phyloP scores from a whole-genome alignment of 345 rosid species.

The Conringia planisiliqua region DNA sequence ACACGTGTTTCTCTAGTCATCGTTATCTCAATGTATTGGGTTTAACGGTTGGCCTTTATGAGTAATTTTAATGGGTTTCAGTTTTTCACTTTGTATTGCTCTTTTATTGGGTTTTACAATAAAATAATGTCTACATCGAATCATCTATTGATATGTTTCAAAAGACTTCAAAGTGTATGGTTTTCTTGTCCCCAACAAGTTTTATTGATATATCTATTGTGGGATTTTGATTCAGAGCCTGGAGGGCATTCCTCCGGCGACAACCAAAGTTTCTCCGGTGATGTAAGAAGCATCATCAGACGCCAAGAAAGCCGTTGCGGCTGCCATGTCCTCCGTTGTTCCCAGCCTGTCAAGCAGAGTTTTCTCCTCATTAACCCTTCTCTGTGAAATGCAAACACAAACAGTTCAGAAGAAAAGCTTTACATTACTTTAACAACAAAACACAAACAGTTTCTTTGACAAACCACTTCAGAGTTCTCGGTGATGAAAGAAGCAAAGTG shows the following conservation, averaged over 20 bases:
- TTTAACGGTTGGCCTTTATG: too few species aligned
- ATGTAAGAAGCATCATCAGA: constrained; percentile 71
- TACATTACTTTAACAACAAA: not conserved
- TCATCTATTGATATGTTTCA: too few species aligned
- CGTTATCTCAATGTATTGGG: too few species aligned
- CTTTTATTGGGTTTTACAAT: too few species aligned
- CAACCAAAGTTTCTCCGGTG: constrained; percentile 75
- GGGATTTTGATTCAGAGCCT: constrained; percentile 43
- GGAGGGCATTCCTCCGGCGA: constrained; percentile 76
- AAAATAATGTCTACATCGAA: too few species aligned
- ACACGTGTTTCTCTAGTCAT: too few species aligned
- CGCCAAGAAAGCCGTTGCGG: constrained; percentile 69
- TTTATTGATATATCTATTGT: not conserved
- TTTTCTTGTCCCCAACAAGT: not conserved
- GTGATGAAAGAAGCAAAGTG: constrained; percentile 61
- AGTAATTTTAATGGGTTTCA: too few species aligned
- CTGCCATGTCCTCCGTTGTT: constrained; percentile 68
- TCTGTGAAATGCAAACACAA: constrained; percentile 12
- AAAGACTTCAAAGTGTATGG: too few species aligned
- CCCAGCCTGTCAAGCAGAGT: constrained; percentile 69
- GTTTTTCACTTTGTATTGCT: too few species aligned
- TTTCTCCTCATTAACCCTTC: constrained; percentile 30
- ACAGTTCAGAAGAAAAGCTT: not conserved
- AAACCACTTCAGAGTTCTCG: constrained; percentile 39
- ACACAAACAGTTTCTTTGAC: not conserved